Evolutionary conservation across 345 rosid species (phyloP).

Genomic region (Triadica sebifera): DNA sequence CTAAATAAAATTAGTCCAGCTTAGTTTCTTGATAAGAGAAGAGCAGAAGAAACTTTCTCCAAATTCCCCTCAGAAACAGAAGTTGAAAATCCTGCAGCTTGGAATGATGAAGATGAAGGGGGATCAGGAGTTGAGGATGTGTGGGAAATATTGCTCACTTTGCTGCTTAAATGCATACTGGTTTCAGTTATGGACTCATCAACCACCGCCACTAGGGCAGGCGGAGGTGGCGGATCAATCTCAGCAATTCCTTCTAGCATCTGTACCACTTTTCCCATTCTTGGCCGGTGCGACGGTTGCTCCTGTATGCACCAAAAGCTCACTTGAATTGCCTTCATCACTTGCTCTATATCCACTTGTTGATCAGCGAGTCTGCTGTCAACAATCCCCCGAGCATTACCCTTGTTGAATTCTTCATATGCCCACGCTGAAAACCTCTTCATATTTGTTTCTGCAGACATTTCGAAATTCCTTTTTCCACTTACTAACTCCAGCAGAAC

Average conservation of each 20-base stretch:
- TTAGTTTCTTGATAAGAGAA: conserved; percentile 3
- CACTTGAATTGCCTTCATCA: conserved; percentile 20
- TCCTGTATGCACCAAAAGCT: conserved; percentile 36
- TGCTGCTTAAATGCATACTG: conserved; percentile 37
- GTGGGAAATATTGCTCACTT: conserved; percentile 28
- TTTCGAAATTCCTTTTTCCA: conserved; percentile 26
- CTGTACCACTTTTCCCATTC: conserved; percentile 31
- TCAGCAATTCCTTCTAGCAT: conserved; percentile 45
- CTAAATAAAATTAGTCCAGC: neutral
- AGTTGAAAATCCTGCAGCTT: conserved; percentile 36
- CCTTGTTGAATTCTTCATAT: conserved; percentile 46
- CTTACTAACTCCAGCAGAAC: conserved; percentile 32
- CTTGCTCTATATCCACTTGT: conserved; percentile 22
- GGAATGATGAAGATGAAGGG: conserved; percentile 45
- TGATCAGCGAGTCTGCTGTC: conserved; percentile 13
- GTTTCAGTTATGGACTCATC: conserved; percentile 35
- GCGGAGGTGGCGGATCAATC: conserved; percentile 52
- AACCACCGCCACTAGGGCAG: conserved; percentile 35
- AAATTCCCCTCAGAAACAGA: conserved; percentile 32
- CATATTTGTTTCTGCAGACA: conserved; percentile 31
- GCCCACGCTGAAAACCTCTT: conserved; percentile 69
- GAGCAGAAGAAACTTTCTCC: conserved; percentile 38
- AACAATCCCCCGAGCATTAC: conserved; percentile 7
- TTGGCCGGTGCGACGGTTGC: conserved; percentile 25
- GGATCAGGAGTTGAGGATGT: conserved; percentile 41